phyloP scores from a whole-genome alignment of 805 yeast species.

The Saturnispora bothae region DNA sequence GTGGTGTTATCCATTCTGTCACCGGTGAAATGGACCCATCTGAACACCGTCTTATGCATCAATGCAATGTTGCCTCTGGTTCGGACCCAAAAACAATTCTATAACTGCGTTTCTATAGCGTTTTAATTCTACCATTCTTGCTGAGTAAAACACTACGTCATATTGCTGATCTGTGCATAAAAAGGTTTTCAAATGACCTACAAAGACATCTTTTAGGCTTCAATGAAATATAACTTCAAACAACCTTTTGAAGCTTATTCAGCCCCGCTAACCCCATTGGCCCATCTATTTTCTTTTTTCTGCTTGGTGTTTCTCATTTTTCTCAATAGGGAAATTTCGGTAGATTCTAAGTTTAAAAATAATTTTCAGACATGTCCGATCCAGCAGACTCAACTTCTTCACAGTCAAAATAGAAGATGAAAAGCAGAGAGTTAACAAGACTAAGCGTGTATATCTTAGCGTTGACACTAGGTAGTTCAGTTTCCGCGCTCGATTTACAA shows the following conservation, averaged over 20 bases:
- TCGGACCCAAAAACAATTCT: conserved; percentile 41
- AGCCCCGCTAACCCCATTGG: too few species aligned
- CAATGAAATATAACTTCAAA: too few species aligned
- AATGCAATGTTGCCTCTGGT: conserved; percentile 84
- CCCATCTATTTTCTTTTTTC: too few species aligned
- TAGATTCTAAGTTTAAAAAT: neutral
- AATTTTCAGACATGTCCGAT: neutral
- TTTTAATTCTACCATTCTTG: too few species aligned
- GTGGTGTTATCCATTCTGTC: conserved; percentile 88
- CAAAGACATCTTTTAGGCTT: too few species aligned
- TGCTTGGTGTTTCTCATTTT: neutral
- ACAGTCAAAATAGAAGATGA: too few species aligned
- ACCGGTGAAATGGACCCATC: conserved; percentile 78
- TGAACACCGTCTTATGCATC: conserved; percentile 83
- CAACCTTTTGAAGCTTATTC: too few species aligned
- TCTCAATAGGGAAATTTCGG: neutral
- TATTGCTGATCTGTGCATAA: too few species aligned
- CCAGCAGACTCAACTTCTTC: too few species aligned
- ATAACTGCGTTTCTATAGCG: neutral
- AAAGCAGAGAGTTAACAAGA: too few species aligned
- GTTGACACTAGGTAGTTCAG: neutral
- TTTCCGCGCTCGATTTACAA: conserved; percentile 6
- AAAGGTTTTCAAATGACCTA: too few species aligned
- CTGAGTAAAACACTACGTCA: too few species aligned
- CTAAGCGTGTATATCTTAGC: neutral